These are phyloP conservation scores for Prillingera fragicola DNA, from an alignment of 1,284 basidiomycete genomes.

Conservation along the genomic window DNA sequence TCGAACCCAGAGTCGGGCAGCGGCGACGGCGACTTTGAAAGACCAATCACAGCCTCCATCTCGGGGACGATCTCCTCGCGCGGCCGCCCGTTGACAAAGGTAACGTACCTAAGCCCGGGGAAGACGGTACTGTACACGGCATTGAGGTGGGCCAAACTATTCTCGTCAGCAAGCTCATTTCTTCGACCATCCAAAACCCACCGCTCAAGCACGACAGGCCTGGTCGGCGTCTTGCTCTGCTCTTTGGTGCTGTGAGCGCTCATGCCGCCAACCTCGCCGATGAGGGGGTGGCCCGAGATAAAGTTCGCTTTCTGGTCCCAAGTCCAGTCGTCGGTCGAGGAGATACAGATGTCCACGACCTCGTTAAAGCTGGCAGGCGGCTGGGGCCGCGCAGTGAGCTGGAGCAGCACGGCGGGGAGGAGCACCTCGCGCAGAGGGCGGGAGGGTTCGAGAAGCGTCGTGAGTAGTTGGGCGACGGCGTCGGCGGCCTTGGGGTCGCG, in stretches of 20 bases:
- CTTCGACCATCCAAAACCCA: conserved; percentile 11
- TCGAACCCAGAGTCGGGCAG: conserved; percentile 27
- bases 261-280: conserved; percentile 66
- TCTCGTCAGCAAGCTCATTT: conserved; percentile 1
- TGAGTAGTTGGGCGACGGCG: conserved; percentile 21
- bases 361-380: conserved; percentile 52
- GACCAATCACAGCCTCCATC: conserved; percentile 62
- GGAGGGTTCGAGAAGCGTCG: conserved; percentile 35
- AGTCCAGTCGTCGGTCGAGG: conserved; percentile 57
- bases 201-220: conserved; percentile 37
- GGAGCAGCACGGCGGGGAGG: conserved; percentile 24
- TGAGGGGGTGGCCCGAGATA: conserved; percentile 76
- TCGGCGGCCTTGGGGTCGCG: too few relatives aligned
- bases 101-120: conserved; percentile 74
- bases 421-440: conserved; percentile 20
- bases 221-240: conserved; percentile 54
- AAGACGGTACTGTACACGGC: conserved; percentile 66
- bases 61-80: conserved; percentile 67
- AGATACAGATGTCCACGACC: conserved; percentile 60
- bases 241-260: conserved; percentile 69
- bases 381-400: conserved; percentile 14
- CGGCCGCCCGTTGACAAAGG: conserved; percentile 80
- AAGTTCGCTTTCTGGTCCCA: conserved; percentile 60
- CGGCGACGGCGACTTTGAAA: conserved; percentile 25
- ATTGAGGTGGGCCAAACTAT: conserved; percentile 59